Evolutionary conservation across 2,329 filamentous ascomycete genomes (phyloP), one percentile per base, ranked within the genome.

Genomic region (Herpotrichia juniperi): DNA sequence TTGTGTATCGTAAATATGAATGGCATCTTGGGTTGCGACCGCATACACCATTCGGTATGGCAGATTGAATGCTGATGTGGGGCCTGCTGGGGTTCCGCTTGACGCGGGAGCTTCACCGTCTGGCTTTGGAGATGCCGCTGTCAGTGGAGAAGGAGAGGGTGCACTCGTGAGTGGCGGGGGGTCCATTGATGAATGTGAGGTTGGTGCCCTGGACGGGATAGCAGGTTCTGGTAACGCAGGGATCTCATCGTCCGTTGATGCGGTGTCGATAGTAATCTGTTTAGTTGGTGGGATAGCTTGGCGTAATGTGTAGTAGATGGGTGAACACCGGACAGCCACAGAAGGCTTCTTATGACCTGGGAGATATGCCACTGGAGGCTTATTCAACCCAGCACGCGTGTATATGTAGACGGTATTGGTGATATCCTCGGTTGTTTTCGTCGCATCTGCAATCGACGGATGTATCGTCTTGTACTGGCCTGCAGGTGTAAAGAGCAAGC

Each of bases 361-460:
- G 6, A 99, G 82, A 74, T 97, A 94, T 6, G 93, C 92, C 51
- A 97, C 89, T 2, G 94, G 94, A 1, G 94, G 92, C 72, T 96
- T 97, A 77, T 97, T 97, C 68, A 99, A 91, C 21, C 94, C 94
- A 25, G 93, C 94, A 63, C 94, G 83, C 0, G 93, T 97, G 74
- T 99, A 99, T 48, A 99, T 94, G 75, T 99, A 99, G 19, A 99
- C 96, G 0, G 94, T 99, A 69, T 99, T 99, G 64, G 90, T 92
- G 46, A 97, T 83, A 61, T 99, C 93, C 62, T 94, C 93, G 0
- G 83, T 83, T 0, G 86, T 82, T 72, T 93, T 96, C 1, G 81
- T 69, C n/a, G 80, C 77, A 56, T 92, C 89, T 43, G 84, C 83
- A 19, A 87, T 78, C 42, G 86, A 84, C 19, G 80, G 78, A 59